Evolutionary conservation across 352 stramenopile species (phyloP).

Genomic region (Phytophthora pseudosyringae): DNA sequence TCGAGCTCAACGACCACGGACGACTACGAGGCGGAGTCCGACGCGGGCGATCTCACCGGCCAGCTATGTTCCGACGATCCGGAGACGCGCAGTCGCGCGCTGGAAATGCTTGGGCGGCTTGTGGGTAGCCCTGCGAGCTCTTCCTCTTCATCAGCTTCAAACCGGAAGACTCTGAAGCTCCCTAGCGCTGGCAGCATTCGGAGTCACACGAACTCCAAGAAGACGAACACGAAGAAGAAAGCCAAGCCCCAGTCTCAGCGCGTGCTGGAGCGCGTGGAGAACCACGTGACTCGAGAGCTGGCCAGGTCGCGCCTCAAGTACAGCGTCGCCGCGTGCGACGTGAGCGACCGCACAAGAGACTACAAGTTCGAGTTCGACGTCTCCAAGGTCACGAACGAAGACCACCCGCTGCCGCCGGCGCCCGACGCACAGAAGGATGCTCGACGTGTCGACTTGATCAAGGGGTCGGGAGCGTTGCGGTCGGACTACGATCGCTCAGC

Average conservation of each 20-base stretch:
- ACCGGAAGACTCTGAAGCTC: conserved; percentile 27
- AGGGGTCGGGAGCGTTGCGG: conserved; percentile 50
- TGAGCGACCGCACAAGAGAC: conserved; percentile 52
- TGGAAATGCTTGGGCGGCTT: conserved; percentile 52
- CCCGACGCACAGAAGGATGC: conserved; percentile 45
- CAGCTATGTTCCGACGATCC: conserved; percentile 56
- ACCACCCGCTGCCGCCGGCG: conserved; percentile 57
- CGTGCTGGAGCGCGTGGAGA: conserved; percentile 48
- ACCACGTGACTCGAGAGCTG: conserved; percentile 45
- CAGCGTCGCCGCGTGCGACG: conserved; percentile 21
- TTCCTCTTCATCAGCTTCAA: conserved; percentile 21
- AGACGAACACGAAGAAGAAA: conserved; percentile 36
- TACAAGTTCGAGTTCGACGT: conserved; percentile 55
- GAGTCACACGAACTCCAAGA: no score
- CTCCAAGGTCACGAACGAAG: conserved; percentile 38
- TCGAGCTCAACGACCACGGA: conserved; percentile 19
- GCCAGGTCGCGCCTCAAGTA: conserved; percentile 31
- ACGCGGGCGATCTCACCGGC: conserved; percentile 40
- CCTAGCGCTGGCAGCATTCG: conserved; percentile 12
- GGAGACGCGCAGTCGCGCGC: conserved; percentile 41
- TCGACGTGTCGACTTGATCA: conserved; percentile 50
- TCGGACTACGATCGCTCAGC: conserved; percentile 52
- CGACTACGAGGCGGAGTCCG: conserved; percentile 33
- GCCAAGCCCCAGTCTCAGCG: conserved; percentile 38
- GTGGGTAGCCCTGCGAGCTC: conserved; percentile 33